Percentiles rank a stretch among this genome's conserved stretches.
Conservation (phyloP, 257 asterid genomes). For the Pogostemon cablin region DNA sequence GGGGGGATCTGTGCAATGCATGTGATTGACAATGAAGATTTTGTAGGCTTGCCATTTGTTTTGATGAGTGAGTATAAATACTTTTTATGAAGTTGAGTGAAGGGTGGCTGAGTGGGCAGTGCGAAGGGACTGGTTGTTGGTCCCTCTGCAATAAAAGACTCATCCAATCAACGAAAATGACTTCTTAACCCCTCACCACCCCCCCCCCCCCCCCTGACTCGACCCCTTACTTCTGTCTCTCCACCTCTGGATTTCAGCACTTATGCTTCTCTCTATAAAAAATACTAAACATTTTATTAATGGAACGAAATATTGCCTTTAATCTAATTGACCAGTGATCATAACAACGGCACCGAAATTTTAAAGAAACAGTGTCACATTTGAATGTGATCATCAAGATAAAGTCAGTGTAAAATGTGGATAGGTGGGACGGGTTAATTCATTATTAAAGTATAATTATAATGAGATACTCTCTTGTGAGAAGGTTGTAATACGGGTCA, state of each 20-base stretch:
- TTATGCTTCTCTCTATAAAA: not conserved
- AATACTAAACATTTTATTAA: too few relatives aligned
- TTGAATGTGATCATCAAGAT: too few relatives aligned
- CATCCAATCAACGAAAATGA: constrained; percentile 48
- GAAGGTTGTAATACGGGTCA: too few relatives aligned
- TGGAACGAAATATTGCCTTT: too few relatives aligned
- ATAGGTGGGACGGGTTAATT: too few relatives aligned
- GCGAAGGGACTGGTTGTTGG: constrained; percentile 52
- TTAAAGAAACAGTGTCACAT: too few relatives aligned
- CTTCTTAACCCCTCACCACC: constrained; percentile 38
- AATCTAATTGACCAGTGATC: too few relatives aligned
- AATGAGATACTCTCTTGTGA: too few relatives aligned
- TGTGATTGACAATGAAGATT: constrained; percentile 74
- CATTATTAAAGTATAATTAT: too few relatives aligned
- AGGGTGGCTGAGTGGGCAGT: constrained; percentile 23
- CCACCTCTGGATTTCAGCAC: constrained; percentile 34
- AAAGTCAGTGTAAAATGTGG: too few relatives aligned
- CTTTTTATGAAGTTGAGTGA: constrained; percentile 19
- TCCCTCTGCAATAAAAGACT: constrained; percentile 57
- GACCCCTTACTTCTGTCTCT: constrained; percentile 47
- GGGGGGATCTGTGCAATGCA: constrained; percentile 54
- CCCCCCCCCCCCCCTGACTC: constrained; percentile 39
- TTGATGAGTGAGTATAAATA: constrained; percentile 39
- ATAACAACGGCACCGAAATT: too few relatives aligned
- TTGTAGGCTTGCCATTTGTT: constrained; percentile 84